Evolutionary conservation across 805 yeast genomes (phyloP).

Genomic region (Lipomyces anomalus): DNA sequence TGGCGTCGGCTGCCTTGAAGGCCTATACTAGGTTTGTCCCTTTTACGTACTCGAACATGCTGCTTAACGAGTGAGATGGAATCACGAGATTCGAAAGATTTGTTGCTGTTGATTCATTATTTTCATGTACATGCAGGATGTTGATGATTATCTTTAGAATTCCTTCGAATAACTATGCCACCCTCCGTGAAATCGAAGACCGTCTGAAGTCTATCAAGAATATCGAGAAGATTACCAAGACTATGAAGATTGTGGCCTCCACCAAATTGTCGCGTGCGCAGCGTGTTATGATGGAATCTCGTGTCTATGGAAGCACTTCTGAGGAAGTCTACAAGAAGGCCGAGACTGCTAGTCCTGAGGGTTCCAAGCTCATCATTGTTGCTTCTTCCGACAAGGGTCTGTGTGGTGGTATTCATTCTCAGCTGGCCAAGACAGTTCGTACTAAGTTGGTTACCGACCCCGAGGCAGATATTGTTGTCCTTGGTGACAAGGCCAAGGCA

Average conservation of each 20-base stretch:
- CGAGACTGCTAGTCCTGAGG: slow-evolving; percentile 26
- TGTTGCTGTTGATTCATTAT: slow-evolving; percentile 1
- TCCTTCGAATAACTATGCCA: slow-evolving; percentile 45
- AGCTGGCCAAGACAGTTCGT: slow-evolving; percentile 85
- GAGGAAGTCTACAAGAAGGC: slow-evolving; percentile 63
- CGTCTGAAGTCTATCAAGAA: slow-evolving; percentile 97
- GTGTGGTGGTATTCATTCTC: slow-evolving; percentile 98
- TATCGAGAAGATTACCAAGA: slow-evolving; percentile 98
- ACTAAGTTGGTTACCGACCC: slow-evolving; percentile 34
- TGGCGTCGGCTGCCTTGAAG: slow-evolving; percentile 27
- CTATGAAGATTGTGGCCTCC: slow-evolving; percentile 99
- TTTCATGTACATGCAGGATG: background rate
- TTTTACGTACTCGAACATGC: slow-evolving; percentile 1
- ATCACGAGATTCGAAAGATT: slow-evolving; percentile 1
- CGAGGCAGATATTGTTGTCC: slow-evolving; percentile 62
- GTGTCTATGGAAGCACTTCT: slow-evolving; percentile 78
- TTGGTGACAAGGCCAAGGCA: slow-evolving; percentile 91
- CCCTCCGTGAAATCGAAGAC: slow-evolving; percentile 96
- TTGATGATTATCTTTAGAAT: background rate
- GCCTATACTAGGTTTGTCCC: slow-evolving; percentile 27
- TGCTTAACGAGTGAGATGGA: background rate
- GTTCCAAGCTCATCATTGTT: slow-evolving; percentile 75
- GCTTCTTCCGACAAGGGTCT: slow-evolving; percentile 96
- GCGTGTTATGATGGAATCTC: slow-evolving; percentile 83
- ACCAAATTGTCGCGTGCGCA: slow-evolving; percentile 94